A percentile compares a stretch with the other conserved stretches of the same genome.
phyloP scores from a whole-genome alignment of 192 early-diverging fungal species.

The Entomortierella chlamydospora region DNA sequence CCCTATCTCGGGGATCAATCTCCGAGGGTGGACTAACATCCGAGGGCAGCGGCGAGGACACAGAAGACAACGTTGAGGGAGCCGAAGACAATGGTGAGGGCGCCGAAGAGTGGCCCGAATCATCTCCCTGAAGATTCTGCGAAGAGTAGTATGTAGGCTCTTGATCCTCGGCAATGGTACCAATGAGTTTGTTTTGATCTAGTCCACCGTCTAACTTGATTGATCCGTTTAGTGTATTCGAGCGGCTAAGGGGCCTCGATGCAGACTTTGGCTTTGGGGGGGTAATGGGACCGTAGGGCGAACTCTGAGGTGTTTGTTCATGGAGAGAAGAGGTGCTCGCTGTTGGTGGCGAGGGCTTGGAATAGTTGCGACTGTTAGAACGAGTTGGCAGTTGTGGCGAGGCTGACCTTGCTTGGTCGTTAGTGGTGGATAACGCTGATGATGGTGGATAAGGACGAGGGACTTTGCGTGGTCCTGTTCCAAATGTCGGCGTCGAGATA shows the following conservation, averaged over 20 bases:
- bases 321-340: background rate
- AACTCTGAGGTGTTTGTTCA: constrained; percentile 1
- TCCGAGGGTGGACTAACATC: background rate
- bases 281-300: constrained; percentile 5
- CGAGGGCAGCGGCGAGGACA: constrained; percentile 26
- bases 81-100: background rate
- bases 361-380: constrained; percentile 40
- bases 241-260: constrained; percentile 34
- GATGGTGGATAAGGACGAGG: constrained; percentile 33
- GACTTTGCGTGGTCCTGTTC: constrained; percentile 16
- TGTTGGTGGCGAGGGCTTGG: background rate
- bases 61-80: too few species aligned
- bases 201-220: background rate
- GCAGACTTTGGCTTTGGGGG: constrained; percentile 30
- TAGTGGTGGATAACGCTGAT: constrained; percentile 5
- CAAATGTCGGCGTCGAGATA: constrained; percentile 19
- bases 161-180: constrained; percentile 32
- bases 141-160: constrained; percentile 8
- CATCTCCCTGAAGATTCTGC: background rate
- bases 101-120: background rate
- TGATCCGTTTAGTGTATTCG: constrained; percentile 20
- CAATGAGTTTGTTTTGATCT: background rate
- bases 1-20: background rate
- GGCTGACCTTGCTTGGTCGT: constrained; percentile 3
- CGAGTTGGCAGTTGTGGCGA: constrained; percentile 37